Evolutionary conservation across 1,139 yeast genomes (phyloP), one percentile per base, ranked within the genome.

Genomic region (Scheffersomyces cryptocercus): DNA sequence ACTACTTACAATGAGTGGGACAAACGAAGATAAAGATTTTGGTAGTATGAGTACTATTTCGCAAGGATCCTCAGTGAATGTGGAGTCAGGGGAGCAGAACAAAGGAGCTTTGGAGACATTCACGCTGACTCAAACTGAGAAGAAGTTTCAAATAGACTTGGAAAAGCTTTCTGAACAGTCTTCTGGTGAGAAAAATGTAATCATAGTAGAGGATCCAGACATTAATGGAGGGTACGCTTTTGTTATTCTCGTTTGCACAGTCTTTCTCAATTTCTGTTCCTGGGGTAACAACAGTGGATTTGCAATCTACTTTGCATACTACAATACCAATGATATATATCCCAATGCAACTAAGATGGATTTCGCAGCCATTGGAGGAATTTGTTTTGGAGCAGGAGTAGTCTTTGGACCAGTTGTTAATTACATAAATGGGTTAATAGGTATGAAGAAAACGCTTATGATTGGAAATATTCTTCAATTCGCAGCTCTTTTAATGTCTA

Each of bases 341-440:
- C 15, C 26, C 1, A 55, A 51, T 5, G 56, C 49, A 2, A 37
- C 36, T 34, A 50, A 51, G 35, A 42, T 46, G 24, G 56, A 51
- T 42, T 53, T 50, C 31, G 54, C 56, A 7, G 38, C 45, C 16
- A 51, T 53, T 29, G 56, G 56, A 3, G 56, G 56, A 6, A 37
- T 53, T 20, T 47, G 53, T 4, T 51, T 51, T 24, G 55, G 56
- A 31, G 15, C 35, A 2, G 35, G 24, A n/a, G 12, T 31, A 10
- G 10, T 45, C 9, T 49, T 45, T 14, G 41, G 52, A 4, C 56
- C 56, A 2, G 20, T 49, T 10, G 41, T 53, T 36, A 50, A 49
- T 40, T 46, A 44, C 41, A 35, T 45, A 13, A 47, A 45, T 32
- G 52, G 51, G 5, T 41, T 37, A 12, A 16, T 51, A 11, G 55